These are phyloP conservation scores for Dentipellis fragilis DNA, from an alignment of 768 basidiomycete genomes.

Conservation along the genomic window DNA sequence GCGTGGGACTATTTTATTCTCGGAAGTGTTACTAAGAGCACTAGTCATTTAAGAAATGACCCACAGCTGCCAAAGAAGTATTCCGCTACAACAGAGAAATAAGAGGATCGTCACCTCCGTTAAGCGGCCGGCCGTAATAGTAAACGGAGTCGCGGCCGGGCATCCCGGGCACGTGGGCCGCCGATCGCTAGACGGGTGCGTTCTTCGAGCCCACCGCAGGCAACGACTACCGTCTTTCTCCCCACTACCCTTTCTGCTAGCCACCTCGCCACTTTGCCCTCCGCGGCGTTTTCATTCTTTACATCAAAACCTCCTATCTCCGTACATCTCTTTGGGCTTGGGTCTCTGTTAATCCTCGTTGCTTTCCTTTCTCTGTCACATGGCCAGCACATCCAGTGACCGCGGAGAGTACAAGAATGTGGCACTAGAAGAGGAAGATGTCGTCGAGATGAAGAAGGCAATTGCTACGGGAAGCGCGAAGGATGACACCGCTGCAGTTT, in stretches of 20 bases:
- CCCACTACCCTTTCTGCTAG: background rate
- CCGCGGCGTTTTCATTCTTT: constrained; percentile 2
- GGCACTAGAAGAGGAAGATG: constrained; percentile 27
- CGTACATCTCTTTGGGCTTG: background rate
- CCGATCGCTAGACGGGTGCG: too few species aligned
- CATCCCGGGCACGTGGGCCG: too few species aligned
- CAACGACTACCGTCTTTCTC: background rate
- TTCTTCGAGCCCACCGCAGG: background rate
- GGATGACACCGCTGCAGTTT: constrained; percentile 15
- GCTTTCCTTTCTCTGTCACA: background rate
- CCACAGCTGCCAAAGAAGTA: too few species aligned
- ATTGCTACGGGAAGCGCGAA: constrained; percentile 29
- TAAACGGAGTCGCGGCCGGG: too few species aligned
- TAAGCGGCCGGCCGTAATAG: too few species aligned
- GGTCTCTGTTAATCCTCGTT: background rate
- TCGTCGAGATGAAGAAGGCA: constrained; percentile 46
- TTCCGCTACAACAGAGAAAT: too few species aligned
- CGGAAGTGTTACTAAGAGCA: too few species aligned
- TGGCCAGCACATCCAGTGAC: constrained; percentile 3
- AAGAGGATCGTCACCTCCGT: too few species aligned
- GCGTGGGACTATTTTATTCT: too few species aligned
- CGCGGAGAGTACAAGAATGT: constrained; percentile 16
- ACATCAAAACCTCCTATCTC: background rate
- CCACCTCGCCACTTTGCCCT: background rate
- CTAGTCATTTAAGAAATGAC: too few species aligned